These are phyloP conservation scores for Tuber calosporum DNA, from an alignment of 495 filamentous ascomycete genomes.

Conservation along the genomic window DNA sequence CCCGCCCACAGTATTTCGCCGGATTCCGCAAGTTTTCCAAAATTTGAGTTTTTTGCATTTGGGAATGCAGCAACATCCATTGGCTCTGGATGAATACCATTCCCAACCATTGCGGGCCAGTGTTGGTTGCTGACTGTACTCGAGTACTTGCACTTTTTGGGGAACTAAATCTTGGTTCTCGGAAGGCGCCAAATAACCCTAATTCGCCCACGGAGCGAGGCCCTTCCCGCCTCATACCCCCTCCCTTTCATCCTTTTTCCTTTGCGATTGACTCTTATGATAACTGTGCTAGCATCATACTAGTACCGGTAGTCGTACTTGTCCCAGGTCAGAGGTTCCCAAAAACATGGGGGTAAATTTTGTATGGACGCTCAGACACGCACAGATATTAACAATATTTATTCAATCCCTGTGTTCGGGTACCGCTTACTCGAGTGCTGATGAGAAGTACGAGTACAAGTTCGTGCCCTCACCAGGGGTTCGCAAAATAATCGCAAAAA, in stretches of 20 bases:
- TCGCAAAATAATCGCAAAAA: neutral
- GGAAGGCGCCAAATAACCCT: neutral
- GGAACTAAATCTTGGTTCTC: neutral
- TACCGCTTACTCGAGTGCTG: too few relatives aligned
- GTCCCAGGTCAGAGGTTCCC: too few relatives aligned
- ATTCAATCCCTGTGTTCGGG: too few relatives aligned
- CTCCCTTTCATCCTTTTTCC: neutral
- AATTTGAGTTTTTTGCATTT: neutral
- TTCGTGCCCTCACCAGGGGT: neutral
- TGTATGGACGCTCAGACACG: too few relatives aligned
- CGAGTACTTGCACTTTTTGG: neutral
- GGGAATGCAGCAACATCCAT: neutral
- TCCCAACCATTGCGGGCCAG: neutral
- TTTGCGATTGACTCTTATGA: too few relatives aligned
- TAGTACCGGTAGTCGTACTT: neutral
- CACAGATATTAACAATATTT: too few relatives aligned
- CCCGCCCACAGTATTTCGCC: neutral
- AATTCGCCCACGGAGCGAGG: neutral
- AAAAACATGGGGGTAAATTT: too few relatives aligned
- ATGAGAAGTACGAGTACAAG: neutral
- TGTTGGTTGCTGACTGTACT: neutral
- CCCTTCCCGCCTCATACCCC: too few relatives aligned
- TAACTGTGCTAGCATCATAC: too few relatives aligned
- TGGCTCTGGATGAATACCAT: neutral
- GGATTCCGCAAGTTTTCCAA: neutral